A percentile compares a stretch with the other conserved stretches of the same genome.
phyloP scores from a whole-genome alignment of 2,329 filamentous ascomycete species.

The Cucurbitaria berberidis region DNA sequence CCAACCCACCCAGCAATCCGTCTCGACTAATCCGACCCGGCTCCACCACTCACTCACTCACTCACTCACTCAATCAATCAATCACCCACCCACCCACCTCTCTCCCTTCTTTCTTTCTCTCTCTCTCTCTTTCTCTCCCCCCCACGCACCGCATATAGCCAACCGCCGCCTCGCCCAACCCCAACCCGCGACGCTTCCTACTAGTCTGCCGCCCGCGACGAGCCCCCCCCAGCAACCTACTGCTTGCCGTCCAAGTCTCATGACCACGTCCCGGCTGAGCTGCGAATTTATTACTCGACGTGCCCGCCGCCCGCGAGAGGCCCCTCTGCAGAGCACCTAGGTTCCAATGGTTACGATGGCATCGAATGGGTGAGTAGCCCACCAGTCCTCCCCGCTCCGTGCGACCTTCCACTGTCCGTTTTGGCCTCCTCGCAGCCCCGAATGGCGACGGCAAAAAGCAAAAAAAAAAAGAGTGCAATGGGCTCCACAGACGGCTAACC shows the following conservation, averaged over 20 bases:
- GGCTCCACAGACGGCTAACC: slow-evolving; percentile 6
- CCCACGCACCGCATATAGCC: not conserved
- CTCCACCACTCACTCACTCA: too few relatives aligned
- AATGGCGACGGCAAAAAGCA: slow-evolving; percentile 7
- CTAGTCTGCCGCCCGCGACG: slow-evolving; percentile 4
- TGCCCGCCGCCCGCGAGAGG: slow-evolving; percentile 30
- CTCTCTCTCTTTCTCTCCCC: too few relatives aligned
- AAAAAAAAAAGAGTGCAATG: too few relatives aligned
- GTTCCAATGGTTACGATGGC: slow-evolving; percentile 53
- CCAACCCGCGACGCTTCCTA: not conserved
- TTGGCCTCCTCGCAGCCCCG: slow-evolving; percentile 8
- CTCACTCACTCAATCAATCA: too few relatives aligned
- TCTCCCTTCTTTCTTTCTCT: too few relatives aligned
- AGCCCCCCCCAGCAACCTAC: not conserved
- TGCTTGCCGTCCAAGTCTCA: slow-evolving; percentile 23
- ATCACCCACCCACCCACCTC: too few relatives aligned
- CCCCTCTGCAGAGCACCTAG: slow-evolving; percentile 25
- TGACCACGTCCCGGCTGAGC: slow-evolving; percentile 26
- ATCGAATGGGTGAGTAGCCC: slow-evolving; percentile 51
- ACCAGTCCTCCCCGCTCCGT: slow-evolving; percentile 39
- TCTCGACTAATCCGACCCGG: slow-evolving; percentile 11
- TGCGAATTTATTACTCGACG: slow-evolving; percentile 23
- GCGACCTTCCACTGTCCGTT: slow-evolving; percentile 28
- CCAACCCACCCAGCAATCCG: slow-evolving; percentile 8
- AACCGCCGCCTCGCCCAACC: slow-evolving; percentile 1